These are phyloP conservation scores for Silybum marianum DNA, from an alignment of 129 eudicot species.

Conservation along the genomic window DNA sequence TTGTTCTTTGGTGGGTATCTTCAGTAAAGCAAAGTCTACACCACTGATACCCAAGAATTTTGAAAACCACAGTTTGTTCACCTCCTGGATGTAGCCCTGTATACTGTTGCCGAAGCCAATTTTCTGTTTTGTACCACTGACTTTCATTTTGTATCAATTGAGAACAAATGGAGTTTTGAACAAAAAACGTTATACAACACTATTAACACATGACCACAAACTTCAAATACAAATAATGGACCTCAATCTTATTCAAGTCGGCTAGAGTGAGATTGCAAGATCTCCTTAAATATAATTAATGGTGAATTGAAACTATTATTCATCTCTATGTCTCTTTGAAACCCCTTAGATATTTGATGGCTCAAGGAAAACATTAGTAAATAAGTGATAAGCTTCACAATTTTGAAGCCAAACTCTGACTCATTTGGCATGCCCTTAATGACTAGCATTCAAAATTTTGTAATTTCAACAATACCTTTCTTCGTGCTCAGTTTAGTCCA, in stretches of 20 bases:
- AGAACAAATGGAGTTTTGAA: neutral
- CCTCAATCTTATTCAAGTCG: neutral
- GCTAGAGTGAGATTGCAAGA: neutral
- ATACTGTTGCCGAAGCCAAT: slow-evolving; percentile 72
- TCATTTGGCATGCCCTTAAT: no score
- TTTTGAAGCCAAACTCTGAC: no score
- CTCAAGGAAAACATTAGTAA: no score
- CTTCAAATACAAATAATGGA: neutral
- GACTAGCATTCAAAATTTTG: no score
- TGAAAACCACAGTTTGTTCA: slow-evolving; percentile 33
- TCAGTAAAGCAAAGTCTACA: slow-evolving; percentile 81
- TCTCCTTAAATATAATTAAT: neutral
- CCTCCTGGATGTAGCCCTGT: slow-evolving; percentile 48
- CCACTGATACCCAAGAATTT: slow-evolving; percentile 83
- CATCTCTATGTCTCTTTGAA: neutral
- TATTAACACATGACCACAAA: neutral
- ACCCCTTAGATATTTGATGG: neutral
- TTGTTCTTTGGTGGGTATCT: slow-evolving; percentile 82
- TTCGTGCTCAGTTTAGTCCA: no score
- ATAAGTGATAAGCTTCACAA: no score
- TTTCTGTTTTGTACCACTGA: slow-evolving; percentile 67
- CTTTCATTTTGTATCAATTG: slow-evolving; percentile 42
- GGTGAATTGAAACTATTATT: neutral
- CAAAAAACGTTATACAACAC: neutral
- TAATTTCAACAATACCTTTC: no score